Evolutionary conservation across 2,329 filamentous ascomycete species (phyloP).

Genomic region (Talaromyces amestolkiae): DNA sequence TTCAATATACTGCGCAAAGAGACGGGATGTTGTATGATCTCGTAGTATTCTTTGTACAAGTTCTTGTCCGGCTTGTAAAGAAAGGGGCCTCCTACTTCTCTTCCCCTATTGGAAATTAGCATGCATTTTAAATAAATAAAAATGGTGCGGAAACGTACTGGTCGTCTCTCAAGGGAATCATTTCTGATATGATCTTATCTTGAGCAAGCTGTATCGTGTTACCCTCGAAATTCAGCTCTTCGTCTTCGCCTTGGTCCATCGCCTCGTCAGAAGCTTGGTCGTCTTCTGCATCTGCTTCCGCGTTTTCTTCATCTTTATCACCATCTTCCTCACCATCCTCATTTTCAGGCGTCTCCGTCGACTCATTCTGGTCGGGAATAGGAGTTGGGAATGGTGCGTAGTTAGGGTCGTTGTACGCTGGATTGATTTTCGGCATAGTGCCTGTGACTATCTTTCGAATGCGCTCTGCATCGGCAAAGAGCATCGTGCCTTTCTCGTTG

Average conservation of each 20-base stretch:
- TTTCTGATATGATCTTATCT: constrained; percentile 75
- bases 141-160: constrained; percentile 6
- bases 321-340: constrained; percentile 22
- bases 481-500: constrained; percentile 68
- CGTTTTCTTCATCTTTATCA: constrained; percentile 21
- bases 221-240: constrained; percentile 63
- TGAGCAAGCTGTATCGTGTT: constrained; percentile 81
- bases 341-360: constrained; percentile 38
- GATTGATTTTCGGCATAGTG: constrained; percentile 83
- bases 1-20: constrained; percentile 77
- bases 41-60: constrained; percentile 77
- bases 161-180: constrained; percentile 42
- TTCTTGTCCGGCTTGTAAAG: constrained; percentile 71
- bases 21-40: constrained; percentile 75
- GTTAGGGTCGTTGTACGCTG: constrained; percentile 67
- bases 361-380: constrained; percentile 51
- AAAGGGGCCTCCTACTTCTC: constrained; percentile 72
- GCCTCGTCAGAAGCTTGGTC: constrained; percentile 22
- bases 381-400: constrained; percentile 74
- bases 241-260: constrained; percentile 53
- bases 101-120: constrained; percentile 46
- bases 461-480: constrained; percentile 81
- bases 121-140: constrained; percentile 14
- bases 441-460: constrained; percentile 83
- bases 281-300: constrained; percentile 29